Percentiles rank a stretch among this genome's conserved stretches.
Evolutionary conservation across 2,329 filamentous ascomycete species (phyloP).

Genomic region (Venturia aucupariae): DNA sequence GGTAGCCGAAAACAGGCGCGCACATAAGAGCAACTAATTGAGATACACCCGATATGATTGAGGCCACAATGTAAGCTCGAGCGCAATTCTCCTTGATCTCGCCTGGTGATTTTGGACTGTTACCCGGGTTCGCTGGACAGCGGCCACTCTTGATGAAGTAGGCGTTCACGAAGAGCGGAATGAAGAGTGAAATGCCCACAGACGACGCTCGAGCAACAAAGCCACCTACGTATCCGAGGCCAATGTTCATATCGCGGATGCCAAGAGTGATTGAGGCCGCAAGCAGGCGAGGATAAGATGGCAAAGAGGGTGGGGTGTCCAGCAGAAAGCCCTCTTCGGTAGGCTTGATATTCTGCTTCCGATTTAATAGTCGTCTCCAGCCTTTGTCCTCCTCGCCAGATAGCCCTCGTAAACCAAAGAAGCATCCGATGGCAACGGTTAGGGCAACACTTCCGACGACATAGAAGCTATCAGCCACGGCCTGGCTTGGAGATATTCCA

Average conservation of each 20-base stretch:
- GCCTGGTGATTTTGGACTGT: slow-evolving; percentile 25
- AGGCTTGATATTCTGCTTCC: slow-evolving; percentile 2
- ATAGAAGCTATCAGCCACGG: slow-evolving; percentile 80
- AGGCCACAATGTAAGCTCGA: slow-evolving; percentile 77
- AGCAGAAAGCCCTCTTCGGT: slow-evolving; percentile 9
- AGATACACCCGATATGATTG: slow-evolving; percentile 78
- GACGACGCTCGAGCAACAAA: slow-evolving; percentile 93
- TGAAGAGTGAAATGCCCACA: slow-evolving; percentile 89
- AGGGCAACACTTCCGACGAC: slow-evolving; percentile 68
- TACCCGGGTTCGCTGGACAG: slow-evolving; percentile 48
- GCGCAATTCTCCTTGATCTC: slow-evolving; percentile 73
- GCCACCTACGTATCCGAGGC: slow-evolving; percentile 81
- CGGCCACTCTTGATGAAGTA: slow-evolving; percentile 77
- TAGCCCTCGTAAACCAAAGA: slow-evolving; percentile 61
- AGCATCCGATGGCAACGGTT: slow-evolving; percentile 63
- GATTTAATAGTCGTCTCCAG: slow-evolving; percentile 37
- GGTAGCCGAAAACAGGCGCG: slow-evolving; percentile 78
- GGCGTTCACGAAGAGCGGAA: slow-evolving; percentile 85
- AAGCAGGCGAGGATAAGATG: slow-evolving; percentile 34
- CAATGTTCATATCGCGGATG: slow-evolving; percentile 67
- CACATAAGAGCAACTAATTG: slow-evolving; percentile 78
- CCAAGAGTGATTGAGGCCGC: slow-evolving; percentile 47
- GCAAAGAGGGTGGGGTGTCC: not conserved
- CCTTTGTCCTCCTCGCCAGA: slow-evolving; percentile 71
- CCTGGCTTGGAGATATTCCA: slow-evolving; percentile 62